phyloP scores from a whole-genome alignment of 352 stramenopile species.

The Phytophthora cajani region DNA sequence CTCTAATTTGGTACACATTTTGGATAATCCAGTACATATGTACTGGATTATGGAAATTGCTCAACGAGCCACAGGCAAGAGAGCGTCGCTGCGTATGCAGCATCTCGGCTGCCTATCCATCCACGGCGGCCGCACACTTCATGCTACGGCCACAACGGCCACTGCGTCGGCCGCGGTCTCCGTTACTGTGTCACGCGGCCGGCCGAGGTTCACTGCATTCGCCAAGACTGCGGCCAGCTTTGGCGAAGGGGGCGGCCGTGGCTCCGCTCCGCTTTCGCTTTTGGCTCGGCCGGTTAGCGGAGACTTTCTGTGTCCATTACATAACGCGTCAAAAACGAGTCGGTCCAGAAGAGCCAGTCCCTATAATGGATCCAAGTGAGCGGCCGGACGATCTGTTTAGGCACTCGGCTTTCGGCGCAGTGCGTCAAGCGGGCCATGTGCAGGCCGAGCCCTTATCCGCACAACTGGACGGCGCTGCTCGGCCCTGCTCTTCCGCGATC shows the following conservation, averaged over 20 bases:
- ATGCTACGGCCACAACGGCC: not conserved
- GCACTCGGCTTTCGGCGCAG: conserved; percentile 14
- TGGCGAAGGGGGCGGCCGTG: conserved; percentile 1
- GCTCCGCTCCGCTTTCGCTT: not conserved
- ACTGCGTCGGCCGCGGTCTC: not conserved
- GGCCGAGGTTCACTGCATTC: not conserved
- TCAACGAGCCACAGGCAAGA: conserved; percentile 22
- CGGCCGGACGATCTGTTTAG: conserved; percentile 22
- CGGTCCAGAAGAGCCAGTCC: conserved; percentile 38
- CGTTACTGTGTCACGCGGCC: conserved; percentile 4
- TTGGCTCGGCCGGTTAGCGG: conserved; percentile 11
- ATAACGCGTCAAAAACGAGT: conserved; percentile 30
- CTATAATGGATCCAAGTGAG: conserved; percentile 20
- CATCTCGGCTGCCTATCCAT: conserved; percentile 20
- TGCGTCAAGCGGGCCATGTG: conserved; percentile 14
- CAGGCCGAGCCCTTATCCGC: conserved; percentile 1
- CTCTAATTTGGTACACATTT: too few species aligned
- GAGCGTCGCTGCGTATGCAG: conserved; percentile 9
- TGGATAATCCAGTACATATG: too few species aligned
- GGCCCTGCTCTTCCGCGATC: conserved; percentile 26
- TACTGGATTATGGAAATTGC: too few species aligned
- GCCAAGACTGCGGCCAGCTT: not conserved
- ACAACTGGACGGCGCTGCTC: conserved; percentile 19
- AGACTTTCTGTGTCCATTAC: conserved; percentile 27
- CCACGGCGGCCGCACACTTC: not conserved